phyloP scores from a whole-genome alignment of 2,329 filamentous ascomycete genomes.

The Colletotrichum paranaense region DNA sequence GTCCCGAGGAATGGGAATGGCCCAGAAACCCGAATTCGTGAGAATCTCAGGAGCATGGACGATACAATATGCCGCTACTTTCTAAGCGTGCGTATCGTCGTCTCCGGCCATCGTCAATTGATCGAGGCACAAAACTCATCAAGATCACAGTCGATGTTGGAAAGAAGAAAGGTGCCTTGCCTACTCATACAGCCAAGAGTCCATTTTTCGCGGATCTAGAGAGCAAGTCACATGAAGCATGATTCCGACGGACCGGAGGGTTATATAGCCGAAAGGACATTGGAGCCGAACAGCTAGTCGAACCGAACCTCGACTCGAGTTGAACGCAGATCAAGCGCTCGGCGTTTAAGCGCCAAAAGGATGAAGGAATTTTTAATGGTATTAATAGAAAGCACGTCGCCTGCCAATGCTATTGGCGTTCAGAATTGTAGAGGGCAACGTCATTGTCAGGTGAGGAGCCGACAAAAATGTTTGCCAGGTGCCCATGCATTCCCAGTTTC shows the following conservation, averaged over 20 bases:
- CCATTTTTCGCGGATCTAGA: background rate
- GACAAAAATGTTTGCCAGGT: slow-evolving; percentile 5
- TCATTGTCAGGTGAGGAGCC: slow-evolving; percentile 18
- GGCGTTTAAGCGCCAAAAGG: background rate
- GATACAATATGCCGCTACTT: too few relatives aligned
- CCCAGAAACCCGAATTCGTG: too few relatives aligned
- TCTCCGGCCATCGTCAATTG: too few relatives aligned
- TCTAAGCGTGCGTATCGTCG: too few relatives aligned
- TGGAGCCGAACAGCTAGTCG: background rate
- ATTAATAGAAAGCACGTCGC: slow-evolving; percentile 8
- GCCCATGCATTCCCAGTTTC: slow-evolving; percentile 27
- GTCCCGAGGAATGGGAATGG: too few relatives aligned
- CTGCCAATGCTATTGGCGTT: background rate
- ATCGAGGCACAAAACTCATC: too few relatives aligned
- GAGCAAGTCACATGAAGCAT: background rate
- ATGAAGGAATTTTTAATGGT: background rate
- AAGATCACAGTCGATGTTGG: too few relatives aligned
- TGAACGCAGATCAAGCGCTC: background rate
- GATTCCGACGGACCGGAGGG: too few relatives aligned
- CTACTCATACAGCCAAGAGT: too few relatives aligned
- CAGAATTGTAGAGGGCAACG: background rate
- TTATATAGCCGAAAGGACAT: background rate
- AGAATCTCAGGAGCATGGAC: too few relatives aligned
- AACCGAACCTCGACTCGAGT: background rate
- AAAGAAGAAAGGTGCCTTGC: too few relatives aligned